These are phyloP conservation scores for Psilocybe azurescens DNA, from an alignment of 768 basidiomycete species.

Conservation along the genomic window DNA sequence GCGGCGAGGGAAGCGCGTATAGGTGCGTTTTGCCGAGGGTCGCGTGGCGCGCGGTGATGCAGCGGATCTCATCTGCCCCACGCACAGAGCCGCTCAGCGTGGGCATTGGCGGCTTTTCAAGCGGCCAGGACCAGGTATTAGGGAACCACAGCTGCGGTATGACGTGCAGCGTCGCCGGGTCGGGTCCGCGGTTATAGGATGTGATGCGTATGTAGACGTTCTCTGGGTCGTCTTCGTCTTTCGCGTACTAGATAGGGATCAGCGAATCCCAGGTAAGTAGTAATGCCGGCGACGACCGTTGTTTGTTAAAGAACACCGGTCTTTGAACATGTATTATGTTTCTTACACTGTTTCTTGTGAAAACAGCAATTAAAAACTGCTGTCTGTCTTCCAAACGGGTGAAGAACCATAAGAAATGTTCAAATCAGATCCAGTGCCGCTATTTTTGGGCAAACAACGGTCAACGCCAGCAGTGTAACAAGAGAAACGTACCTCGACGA, in stretches of 20 bases:
- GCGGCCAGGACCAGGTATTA: conserved; percentile 97
- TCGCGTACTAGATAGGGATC: conserved; percentile 72
- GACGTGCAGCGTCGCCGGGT: conserved; percentile 91
- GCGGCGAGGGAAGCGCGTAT: conserved; percentile 91
- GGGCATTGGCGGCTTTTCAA: conserved; percentile 70
- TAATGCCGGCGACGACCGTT: no score
- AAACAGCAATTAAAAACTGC: no score
- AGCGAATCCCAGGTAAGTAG: no score
- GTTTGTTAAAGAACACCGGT: no score
- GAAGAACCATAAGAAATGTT: no score
- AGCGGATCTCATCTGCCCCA: conserved; percentile 55
- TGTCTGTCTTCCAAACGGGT: no score
- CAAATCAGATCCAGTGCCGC: no score
- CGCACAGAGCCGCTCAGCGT: conserved; percentile 57
- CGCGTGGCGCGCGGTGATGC: conserved; percentile 76
- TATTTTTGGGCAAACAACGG: no score
- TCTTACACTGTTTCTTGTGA: no score
- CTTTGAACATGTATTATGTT: no score
- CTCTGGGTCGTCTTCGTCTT: conserved; percentile 91
- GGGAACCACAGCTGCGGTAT: conserved; percentile 97
- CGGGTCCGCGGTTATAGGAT: conserved; percentile 95
- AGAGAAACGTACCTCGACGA: conserved; percentile 78
- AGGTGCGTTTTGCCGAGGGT: conserved; percentile 78
- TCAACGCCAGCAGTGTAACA: neutral
- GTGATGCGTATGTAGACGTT: conserved; percentile 94